phyloP scores from a whole-genome alignment of 2,329 filamentous ascomycete species.

The Capronia americana region DNA sequence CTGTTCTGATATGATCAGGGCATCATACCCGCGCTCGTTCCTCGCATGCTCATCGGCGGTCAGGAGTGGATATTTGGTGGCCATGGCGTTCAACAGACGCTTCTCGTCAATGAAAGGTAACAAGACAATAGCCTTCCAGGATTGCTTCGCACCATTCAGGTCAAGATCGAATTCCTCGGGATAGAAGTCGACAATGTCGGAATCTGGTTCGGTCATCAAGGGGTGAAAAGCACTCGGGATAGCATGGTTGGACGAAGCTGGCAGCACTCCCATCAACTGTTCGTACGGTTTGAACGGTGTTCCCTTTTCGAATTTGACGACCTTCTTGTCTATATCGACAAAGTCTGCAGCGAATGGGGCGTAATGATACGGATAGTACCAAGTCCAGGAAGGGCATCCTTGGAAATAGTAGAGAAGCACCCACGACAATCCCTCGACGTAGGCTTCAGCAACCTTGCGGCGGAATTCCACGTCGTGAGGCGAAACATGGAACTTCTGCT shows the following conservation, averaged over 20 bases:
- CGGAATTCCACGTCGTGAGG: slow-evolving; percentile 84
- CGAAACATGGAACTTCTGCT: slow-evolving; percentile 90
- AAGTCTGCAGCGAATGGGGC: slow-evolving; percentile 97
- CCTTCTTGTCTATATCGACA: slow-evolving; percentile 77
- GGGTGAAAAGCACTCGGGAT: slow-evolving; percentile 87
- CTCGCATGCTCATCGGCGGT: slow-evolving; percentile 77
- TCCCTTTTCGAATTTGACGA: slow-evolving; percentile 82
- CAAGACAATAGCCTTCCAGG: slow-evolving; percentile 94
- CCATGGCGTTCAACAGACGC: slow-evolving; percentile 80
- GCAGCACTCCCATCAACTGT: slow-evolving; percentile 97
- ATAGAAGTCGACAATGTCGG: slow-evolving; percentile 96
- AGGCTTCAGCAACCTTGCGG: slow-evolving; percentile 85
- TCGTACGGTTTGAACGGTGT: slow-evolving; percentile 90
- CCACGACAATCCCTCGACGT: slow-evolving; percentile 94
- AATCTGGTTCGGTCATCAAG: slow-evolving; percentile 86
- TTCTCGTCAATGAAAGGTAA: slow-evolving; percentile 96
- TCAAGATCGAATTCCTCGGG: slow-evolving; percentile 93
- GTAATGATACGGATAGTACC: slow-evolving; percentile 99
- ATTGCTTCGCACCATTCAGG: slow-evolving; percentile 96
- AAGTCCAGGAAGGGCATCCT: slow-evolving; percentile 97
- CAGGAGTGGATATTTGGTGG: slow-evolving; percentile 79
- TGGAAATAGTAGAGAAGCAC: slow-evolving; percentile 97
- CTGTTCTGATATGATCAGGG: slow-evolving; percentile 80
- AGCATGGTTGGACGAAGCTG: slow-evolving; percentile 88
- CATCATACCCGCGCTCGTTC: slow-evolving; percentile 80